Base-by-base conservation (phyloP, 176 grass and related monocot species). In the Echinochloa phyllopogon region DNA sequence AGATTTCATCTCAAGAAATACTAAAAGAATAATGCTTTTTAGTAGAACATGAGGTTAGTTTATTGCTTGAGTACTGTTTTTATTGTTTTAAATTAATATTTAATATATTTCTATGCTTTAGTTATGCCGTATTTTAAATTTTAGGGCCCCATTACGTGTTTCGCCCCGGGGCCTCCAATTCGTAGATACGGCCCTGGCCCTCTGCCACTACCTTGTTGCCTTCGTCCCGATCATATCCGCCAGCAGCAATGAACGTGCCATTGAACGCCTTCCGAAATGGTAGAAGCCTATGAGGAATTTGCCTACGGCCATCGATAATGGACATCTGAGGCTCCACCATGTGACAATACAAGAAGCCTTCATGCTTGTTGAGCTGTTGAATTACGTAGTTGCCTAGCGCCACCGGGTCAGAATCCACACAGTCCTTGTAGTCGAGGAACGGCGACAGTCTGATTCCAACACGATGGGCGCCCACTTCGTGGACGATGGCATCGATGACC, bases 251-350 rank as follows among this genome's bases (percentile, higher is more conserved):
- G 77, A 89, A 89, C 0, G 62, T 89, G 1, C 87, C 87, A 0
- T 60, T 81, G 51, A 85, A 89, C 0, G 52, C 52, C 64, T 85
- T 76, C 5, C 52, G 40, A 2, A 89, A 85, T 0, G 82, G 77
- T 2, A 85, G 2, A 2, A 85, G 77, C 13, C 77, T 1, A 0
- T 89, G 87, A 0, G 77, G 70, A 3, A 89, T 81, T 17, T 81
- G 70, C 2, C 62, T 33, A 0, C n/a, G 77, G 0, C 52, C 77
- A 0, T 85, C 87, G 0, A 84, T 43, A 3, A 76, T 59, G 33
- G n/a, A 42, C 82, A 89, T 81, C 1, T 70, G n/a, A 0, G 82
- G 87, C 20, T 89, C 87, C 8, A 89, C 62, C 87, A 89, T 89
- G 17, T 89, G 87, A 3, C 82, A 89, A 8, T 89, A 89, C n/a